Conservation (phyloP, 306 rosid species). For the Psophocarpus tetragonolobus region DNA sequence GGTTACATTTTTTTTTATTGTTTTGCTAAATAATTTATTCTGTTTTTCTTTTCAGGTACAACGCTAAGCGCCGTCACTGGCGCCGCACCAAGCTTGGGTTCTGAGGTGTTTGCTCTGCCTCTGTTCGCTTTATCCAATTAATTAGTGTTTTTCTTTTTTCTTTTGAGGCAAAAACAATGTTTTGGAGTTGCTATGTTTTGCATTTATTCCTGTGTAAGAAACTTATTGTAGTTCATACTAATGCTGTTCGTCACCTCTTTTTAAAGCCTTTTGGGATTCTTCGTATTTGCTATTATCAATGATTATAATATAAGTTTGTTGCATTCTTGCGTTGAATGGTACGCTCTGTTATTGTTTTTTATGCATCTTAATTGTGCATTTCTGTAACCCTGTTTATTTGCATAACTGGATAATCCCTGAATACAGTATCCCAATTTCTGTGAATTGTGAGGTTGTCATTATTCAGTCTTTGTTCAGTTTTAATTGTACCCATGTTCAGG, state of each 20-base stretch:
- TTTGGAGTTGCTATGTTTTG: conserved; percentile 1
- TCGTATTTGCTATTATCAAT: neutral
- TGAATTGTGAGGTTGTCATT: neutral
- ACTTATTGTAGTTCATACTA: neutral
- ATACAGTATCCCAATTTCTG: too few species aligned
- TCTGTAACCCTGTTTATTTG: too few species aligned
- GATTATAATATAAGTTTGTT: neutral
- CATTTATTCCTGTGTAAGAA: neutral
- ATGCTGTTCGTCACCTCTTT: neutral
- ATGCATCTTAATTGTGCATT: too few species aligned
- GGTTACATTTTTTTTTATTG: neutral
- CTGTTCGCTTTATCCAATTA: neutral
- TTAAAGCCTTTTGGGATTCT: neutral
- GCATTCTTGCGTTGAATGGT: too few species aligned
- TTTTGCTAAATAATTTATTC: neutral
- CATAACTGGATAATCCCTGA: too few species aligned
- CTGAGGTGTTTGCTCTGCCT: conserved; percentile 33
- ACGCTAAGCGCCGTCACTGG: conserved; percentile 62
- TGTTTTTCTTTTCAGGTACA: conserved; percentile 30
- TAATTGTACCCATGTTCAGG: neutral
- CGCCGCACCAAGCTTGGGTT: conserved; percentile 62
- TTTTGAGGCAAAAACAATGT: neutral
- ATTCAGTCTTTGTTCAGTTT: neutral
- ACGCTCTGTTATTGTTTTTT: too few species aligned
- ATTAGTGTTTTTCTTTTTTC: neutral